These are phyloP conservation scores for Pelargonium nanum DNA, from an alignment of 345 rosid species.

Conservation along the genomic window DNA sequence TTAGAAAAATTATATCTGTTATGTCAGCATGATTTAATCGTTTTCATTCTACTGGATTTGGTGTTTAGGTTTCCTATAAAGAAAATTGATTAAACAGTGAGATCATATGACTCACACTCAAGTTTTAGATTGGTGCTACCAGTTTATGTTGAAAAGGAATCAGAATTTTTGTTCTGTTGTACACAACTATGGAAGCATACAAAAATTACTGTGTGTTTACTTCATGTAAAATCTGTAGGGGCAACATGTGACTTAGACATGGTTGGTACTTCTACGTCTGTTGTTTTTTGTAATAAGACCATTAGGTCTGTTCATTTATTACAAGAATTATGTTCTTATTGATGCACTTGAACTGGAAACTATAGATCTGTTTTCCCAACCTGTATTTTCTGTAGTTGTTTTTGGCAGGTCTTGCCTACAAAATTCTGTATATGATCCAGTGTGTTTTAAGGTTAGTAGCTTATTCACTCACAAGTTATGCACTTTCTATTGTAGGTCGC, in stretches of 20 bases:
- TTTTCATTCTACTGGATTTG: not conserved
- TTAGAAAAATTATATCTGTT: not conserved
- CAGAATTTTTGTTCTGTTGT: too few relatives aligned
- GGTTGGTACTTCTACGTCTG: not conserved
- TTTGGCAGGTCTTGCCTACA: not conserved
- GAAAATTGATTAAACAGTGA: not conserved
- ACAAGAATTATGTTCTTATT: too few relatives aligned
- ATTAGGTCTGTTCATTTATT: not conserved
- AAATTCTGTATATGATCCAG: not conserved
- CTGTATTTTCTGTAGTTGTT: not conserved
- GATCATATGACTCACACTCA: not conserved
- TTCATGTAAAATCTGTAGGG: not conserved
- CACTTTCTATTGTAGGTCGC: conserved; percentile 25
- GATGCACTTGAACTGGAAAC: not conserved
- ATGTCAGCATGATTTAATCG: not conserved
- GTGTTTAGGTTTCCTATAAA: not conserved
- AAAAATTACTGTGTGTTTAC: too few relatives aligned
- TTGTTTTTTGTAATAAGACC: not conserved
- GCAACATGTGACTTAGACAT: not conserved
- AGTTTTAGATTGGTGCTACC: not conserved
- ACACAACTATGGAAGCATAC: too few relatives aligned
- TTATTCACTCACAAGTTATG: not conserved
- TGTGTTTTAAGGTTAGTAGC: not conserved
- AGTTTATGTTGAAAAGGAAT: too few relatives aligned
- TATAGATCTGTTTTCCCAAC: not conserved